These are phyloP conservation scores for Linum tenue DNA, from an alignment of 345 rosid species.

Conservation along the genomic window DNA sequence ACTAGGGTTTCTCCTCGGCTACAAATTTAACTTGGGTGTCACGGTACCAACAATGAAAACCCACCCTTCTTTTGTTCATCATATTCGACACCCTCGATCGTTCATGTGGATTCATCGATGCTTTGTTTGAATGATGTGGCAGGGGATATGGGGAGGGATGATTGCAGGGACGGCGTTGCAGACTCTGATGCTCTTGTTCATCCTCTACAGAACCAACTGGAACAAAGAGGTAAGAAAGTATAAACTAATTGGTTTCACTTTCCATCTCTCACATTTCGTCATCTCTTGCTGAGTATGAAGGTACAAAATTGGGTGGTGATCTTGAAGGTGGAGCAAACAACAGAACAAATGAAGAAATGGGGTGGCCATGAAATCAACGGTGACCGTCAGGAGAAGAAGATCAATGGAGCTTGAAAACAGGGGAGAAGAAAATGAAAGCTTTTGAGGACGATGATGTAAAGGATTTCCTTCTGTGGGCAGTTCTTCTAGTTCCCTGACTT, in stretches of 20 bases:
- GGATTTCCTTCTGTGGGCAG: too few species aligned
- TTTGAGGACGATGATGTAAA: too few species aligned
- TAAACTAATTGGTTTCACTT: too few species aligned
- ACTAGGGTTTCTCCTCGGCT: slow-evolving; percentile 63
- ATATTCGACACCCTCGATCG: too few species aligned
- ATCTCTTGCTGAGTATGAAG: too few species aligned
- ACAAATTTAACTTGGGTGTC: slow-evolving; percentile 49
- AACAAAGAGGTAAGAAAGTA: slow-evolving; percentile 38
- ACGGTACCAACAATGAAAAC: slow-evolving; percentile 25
- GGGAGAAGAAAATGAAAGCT: too few species aligned
- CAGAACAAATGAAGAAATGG: slow-evolving; percentile 57
- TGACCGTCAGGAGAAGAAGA: background rate
- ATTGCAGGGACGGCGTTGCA: slow-evolving; percentile 50
- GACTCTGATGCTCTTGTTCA: background rate
- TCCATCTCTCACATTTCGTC: too few species aligned
- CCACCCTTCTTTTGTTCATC: too few species aligned
- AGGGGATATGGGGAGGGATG: slow-evolving; percentile 91
- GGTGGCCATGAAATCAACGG: slow-evolving; percentile 34
- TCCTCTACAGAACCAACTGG: slow-evolving; percentile 67
- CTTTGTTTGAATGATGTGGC: background rate
- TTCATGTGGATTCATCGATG: too few species aligned
- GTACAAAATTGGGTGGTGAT: too few species aligned
- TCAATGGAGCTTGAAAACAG: background rate
- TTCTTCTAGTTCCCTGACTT: too few species aligned
- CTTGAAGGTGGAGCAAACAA: slow-evolving; percentile 41